These are phyloP conservation scores for Acanthochlamys bracteata DNA, from an alignment of 106 monocot genomes.

Conservation along the genomic window DNA sequence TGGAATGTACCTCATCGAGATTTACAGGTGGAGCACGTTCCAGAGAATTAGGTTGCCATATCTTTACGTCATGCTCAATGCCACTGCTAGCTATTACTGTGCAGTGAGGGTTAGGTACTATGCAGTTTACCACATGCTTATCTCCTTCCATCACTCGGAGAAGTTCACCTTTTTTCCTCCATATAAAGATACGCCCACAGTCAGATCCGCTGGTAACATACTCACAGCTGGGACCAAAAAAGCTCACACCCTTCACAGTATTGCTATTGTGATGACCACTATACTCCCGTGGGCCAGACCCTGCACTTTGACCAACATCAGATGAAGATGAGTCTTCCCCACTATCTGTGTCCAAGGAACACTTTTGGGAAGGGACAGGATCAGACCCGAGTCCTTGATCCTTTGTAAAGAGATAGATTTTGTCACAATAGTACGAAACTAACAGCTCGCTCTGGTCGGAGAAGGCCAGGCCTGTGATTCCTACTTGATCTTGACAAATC, in stretches of 20 bases:
- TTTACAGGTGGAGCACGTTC: conserved; percentile 48
- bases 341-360: conserved; percentile 1
- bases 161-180: conserved; percentile 84
- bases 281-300: conserved; percentile 27
- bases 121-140: conserved; percentile 76
- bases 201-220: conserved; percentile 96
- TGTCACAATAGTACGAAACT: conserved; percentile 57
- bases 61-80: conserved; percentile 75
- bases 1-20: conserved; percentile 50
- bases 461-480: conserved; percentile 82
- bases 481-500: conserved; percentile 44
- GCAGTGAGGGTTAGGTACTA: conserved; percentile 62
- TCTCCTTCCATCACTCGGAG: conserved; percentile 89
- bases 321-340: conserved; percentile 3
- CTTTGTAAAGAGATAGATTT: conserved; percentile 79
- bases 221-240: conserved; percentile 81
- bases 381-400: conserved; percentile 56
- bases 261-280: conserved; percentile 61
- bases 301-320: background rate
- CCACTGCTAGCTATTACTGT: conserved; percentile 79
- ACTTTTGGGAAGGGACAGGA: conserved; percentile 15
- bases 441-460: conserved; percentile 79
- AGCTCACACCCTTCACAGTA: conserved; percentile 81
- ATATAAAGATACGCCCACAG: conserved; percentile 88
- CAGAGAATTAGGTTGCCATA: conserved; percentile 72